Evolutionary conservation across 1,284 basidiomycete species (phyloP).

Genomic region (Xerocomus tenax): DNA sequence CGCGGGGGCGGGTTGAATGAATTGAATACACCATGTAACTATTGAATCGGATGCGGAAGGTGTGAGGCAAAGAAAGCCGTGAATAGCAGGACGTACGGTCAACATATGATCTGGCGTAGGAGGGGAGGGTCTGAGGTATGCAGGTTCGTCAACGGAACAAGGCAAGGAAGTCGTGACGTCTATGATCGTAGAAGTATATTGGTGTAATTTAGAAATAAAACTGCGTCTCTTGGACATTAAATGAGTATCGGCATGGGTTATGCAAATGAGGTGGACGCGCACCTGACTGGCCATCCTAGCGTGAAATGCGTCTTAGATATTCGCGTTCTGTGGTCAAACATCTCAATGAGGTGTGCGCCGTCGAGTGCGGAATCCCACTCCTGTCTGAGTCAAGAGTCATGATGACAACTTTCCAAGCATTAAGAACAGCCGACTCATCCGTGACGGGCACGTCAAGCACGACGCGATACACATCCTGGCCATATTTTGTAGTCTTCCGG

Average conservation of each 20-base stretch:
- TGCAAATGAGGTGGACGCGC: slow-evolving; percentile 30
- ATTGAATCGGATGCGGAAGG: slow-evolving; percentile 39
- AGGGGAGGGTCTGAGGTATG: slow-evolving; percentile 87
- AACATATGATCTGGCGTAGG: slow-evolving; percentile 92
- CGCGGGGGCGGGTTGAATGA: slow-evolving; percentile 39
- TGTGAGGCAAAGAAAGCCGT: slow-evolving; percentile 12
- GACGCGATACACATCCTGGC: slow-evolving; percentile 75
- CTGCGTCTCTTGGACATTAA: slow-evolving; percentile 78
- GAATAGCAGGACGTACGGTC: slow-evolving; percentile 44
- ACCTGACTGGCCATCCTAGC: slow-evolving; percentile 95
- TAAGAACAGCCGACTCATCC: slow-evolving; percentile 58
- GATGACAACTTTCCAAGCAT: slow-evolving; percentile 77
- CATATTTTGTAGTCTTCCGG: slow-evolving; percentile 52
- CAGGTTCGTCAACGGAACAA: slow-evolving; percentile 84
- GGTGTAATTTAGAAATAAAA: slow-evolving; percentile 80
- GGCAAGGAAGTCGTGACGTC: slow-evolving; percentile 94
- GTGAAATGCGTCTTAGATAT: slow-evolving; percentile 86
- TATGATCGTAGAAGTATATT: slow-evolving; percentile 76
- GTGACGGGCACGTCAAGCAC: slow-evolving; percentile 68
- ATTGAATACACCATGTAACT: slow-evolving; percentile 89
- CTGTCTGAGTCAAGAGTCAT: slow-evolving; percentile 73
- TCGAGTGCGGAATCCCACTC: slow-evolving; percentile 94
- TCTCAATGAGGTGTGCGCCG: slow-evolving; percentile 72
- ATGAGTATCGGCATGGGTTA: background rate
- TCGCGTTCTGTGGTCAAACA: slow-evolving; percentile 78